phyloP scores from a whole-genome alignment of 495 filamentous ascomycete genomes.

The Tuber borchii region DNA sequence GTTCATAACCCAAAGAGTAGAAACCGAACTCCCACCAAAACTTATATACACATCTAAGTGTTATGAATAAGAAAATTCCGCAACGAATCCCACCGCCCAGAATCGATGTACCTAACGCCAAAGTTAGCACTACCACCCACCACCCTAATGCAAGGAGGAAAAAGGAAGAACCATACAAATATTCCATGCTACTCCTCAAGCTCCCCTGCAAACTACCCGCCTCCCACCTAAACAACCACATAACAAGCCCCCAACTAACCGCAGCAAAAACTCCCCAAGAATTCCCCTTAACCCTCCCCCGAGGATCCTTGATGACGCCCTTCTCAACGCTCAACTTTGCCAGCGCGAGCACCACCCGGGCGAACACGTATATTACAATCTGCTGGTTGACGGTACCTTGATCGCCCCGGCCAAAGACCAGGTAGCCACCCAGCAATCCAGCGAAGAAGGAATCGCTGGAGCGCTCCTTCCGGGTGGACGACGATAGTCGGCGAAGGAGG shows the following conservation, averaged over 20 bases:
- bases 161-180: constrained; percentile 61
- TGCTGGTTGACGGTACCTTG: constrained; percentile 85
- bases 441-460: constrained; percentile 67
- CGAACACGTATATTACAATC: constrained; percentile 97
- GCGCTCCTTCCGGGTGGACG: constrained; percentile 49
- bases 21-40: not conserved
- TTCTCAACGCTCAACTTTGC: constrained; percentile 70
- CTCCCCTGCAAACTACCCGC: constrained; percentile 82
- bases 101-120: constrained; percentile 29
- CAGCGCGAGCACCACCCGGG: constrained; percentile 73
- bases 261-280: constrained; percentile 89
- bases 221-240: constrained; percentile 92
- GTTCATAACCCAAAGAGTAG: not conserved
- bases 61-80: constrained; percentile 35
- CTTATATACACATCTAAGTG: constrained; percentile 15
- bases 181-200: constrained; percentile 92
- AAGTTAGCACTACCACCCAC: constrained; percentile 9
- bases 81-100: constrained; percentile 28
- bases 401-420: constrained; percentile 79
- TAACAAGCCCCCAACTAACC: constrained; percentile 81
- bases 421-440: constrained; percentile 84
- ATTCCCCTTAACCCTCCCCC: constrained; percentile 52
- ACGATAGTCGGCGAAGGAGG: constrained; percentile 53
- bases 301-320: constrained; percentile 31
- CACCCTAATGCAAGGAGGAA: not conserved